Evolutionary conservation across 2,329 filamentous ascomycete species (phyloP).

Genomic region (Colletotrichum gloeosporioides): DNA sequence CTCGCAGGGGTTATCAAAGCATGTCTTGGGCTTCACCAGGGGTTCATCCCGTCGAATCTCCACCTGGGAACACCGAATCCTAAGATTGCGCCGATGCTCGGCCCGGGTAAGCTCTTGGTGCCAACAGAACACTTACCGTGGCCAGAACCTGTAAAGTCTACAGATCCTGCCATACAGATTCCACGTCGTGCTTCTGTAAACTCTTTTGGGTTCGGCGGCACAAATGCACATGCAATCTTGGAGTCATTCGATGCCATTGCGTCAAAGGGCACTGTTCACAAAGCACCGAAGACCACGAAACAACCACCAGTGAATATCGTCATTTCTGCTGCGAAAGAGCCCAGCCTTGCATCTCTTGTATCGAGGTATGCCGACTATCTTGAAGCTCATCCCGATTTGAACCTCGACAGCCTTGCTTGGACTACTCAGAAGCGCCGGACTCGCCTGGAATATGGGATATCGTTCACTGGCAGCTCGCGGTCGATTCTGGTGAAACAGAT

Average conservation of each 20-base stretch:
- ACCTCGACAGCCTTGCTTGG: constrained; percentile 16
- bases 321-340: not conserved
- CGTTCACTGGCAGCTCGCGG: constrained; percentile 22
- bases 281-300: not conserved
- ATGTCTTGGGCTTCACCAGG: constrained; percentile 22
- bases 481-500: not conserved
- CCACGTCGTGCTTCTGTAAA: constrained; percentile 22
- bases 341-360: not conserved
- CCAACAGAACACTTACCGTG: constrained; percentile 18
- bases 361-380: not conserved
- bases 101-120: constrained; percentile 12
- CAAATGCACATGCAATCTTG: constrained; percentile 49
- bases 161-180: not conserved
- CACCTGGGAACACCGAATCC: constrained; percentile 33
- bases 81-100: constrained; percentile 27
- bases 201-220: constrained; percentile 50
- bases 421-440: constrained; percentile 22
- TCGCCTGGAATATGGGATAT: not conserved
- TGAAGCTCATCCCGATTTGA: not conserved
- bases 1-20: constrained; percentile 31
- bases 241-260: not conserved
- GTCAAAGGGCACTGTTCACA: not conserved
- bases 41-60: constrained; percentile 32
- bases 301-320: not conserved
- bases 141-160: constrained; percentile 14